phyloP scores from a whole-genome alignment of 202 grass and related monocot species.

The Dendrocalamus latiflorus region DNA sequence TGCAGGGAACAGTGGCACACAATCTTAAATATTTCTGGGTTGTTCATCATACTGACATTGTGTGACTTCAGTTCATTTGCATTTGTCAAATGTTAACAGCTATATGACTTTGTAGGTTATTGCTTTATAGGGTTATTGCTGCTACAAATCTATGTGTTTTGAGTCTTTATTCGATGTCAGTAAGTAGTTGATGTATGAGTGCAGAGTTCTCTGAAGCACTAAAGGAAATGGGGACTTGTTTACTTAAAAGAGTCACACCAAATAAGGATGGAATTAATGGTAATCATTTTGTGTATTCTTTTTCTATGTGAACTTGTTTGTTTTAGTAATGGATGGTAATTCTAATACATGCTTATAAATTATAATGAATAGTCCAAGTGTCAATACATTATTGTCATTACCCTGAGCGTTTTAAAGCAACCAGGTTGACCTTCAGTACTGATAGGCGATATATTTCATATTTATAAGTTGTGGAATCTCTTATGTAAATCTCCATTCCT shows the following conservation, averaged over 20 bases:
- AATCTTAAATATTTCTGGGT: not conserved
- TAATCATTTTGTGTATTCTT: constrained; percentile 26
- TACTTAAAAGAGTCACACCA: constrained; percentile 80
- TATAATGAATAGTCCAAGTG: not conserved
- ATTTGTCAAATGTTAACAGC: constrained; percentile 1
- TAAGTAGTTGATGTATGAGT: constrained; percentile 22
- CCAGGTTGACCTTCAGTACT: not conserved
- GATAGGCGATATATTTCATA: not conserved
- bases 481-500: not conserved
- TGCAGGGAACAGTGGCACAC: not conserved
- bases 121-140: constrained; percentile 3
- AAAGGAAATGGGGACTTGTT: constrained; percentile 86
- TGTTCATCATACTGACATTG: not conserved
- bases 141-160: not conserved
- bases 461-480: not conserved
- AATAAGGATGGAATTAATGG: constrained; percentile 89
- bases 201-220: constrained; percentile 97
- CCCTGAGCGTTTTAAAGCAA: not conserved
- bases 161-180: not conserved
- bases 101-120: not conserved
- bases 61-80: not conserved
- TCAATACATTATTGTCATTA: not conserved
- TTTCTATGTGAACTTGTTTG: not conserved
- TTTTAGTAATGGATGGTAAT: not conserved
- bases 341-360: not conserved